These are phyloP conservation scores for Aquilaria malaccensis DNA, from an alignment of 345 rosid species.

Conservation along the genomic window DNA sequence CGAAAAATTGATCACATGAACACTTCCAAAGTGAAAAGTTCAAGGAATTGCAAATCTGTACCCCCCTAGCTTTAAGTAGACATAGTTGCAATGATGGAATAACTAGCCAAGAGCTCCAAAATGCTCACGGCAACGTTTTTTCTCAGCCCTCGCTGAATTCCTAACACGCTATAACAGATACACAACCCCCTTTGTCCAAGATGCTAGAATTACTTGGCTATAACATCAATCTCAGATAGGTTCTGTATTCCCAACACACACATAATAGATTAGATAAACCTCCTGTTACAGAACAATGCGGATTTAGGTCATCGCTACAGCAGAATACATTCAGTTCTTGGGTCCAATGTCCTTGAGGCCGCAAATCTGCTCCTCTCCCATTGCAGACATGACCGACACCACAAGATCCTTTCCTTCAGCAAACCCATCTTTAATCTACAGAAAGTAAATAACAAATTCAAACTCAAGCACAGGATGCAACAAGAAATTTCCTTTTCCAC, in stretches of 20 bases:
- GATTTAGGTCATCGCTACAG: conserved; percentile 19
- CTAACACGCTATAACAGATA: too few species aligned
- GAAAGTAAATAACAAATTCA: background rate
- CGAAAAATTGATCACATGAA: too few species aligned
- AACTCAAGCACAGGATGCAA: background rate
- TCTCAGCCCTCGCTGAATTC: too few species aligned
- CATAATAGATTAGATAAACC: conserved; percentile 10
- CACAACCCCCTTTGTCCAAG: too few species aligned
- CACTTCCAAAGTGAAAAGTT: too few species aligned
- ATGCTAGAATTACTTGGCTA: too few species aligned
- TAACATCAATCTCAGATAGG: background rate
- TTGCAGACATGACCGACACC: conserved; percentile 59
- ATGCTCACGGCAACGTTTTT: too few species aligned
- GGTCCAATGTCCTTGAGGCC: conserved; percentile 68
- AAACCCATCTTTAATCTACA: conserved; percentile 56
- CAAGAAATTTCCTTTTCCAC: background rate
- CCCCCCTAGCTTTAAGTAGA: too few species aligned
- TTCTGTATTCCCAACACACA: conserved; percentile 10
- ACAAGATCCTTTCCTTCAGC: conserved; percentile 63
- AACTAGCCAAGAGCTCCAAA: too few species aligned
- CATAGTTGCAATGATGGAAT: too few species aligned
- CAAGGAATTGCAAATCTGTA: too few species aligned
- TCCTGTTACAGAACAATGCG: conserved; percentile 13
- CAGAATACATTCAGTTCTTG: conserved; percentile 32
- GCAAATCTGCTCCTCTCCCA: conserved; percentile 70